These are phyloP conservation scores for Daldinia loculata DNA, from an alignment of 495 filamentous ascomycete genomes.

Conservation along the genomic window DNA sequence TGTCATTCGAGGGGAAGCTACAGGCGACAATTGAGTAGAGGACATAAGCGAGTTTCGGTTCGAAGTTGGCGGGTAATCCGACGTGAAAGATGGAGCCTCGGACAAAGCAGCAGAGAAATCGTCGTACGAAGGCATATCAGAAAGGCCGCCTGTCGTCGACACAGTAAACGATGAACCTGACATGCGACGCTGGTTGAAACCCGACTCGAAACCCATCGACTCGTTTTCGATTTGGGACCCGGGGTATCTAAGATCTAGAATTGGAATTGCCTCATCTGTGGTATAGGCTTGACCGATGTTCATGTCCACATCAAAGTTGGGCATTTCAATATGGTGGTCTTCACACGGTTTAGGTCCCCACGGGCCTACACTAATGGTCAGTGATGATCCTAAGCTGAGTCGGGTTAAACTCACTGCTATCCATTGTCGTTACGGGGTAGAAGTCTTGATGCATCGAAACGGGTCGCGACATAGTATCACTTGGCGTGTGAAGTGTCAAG, in stretches of 20 bases:
- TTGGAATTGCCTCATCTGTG: conserved; percentile 64
- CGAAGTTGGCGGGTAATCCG: conserved; percentile 65
- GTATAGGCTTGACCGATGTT: conserved; percentile 65
- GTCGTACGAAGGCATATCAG: conserved; percentile 67
- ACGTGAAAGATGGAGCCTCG: conserved; percentile 63
- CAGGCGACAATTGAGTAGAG: conserved; percentile 65
- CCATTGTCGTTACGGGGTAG: conserved; percentile 59
- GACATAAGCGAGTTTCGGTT: conserved; percentile 68
- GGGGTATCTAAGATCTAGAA: conserved; percentile 60
- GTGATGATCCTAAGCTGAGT: conserved; percentile 28
- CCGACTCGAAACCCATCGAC: conserved; percentile 50
- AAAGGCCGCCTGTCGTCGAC: conserved; percentile 64
- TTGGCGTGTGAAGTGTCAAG: conserved; percentile 57
- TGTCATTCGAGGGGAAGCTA: conserved; percentile 67
- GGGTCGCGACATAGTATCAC: conserved; percentile 58
- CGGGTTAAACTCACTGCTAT: conserved; percentile 57
- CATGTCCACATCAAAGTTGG: conserved; percentile 58
- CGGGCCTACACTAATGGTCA: conserved; percentile 50
- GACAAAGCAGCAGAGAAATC: conserved; percentile 65
- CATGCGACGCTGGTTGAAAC: conserved; percentile 60
- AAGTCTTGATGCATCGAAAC: conserved; percentile 63
- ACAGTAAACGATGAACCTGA: conserved; percentile 67
- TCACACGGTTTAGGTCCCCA: conserved; percentile 63
- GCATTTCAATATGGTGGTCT: conserved; percentile 54
- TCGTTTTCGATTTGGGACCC: conserved; percentile 54